A percentile compares a stretch with the other conserved stretches of the same genome.
These are phyloP conservation scores for Sequoia sempervirens DNA, from an alignment of 75 land plant genomes.

Conservation along the genomic window DNA sequence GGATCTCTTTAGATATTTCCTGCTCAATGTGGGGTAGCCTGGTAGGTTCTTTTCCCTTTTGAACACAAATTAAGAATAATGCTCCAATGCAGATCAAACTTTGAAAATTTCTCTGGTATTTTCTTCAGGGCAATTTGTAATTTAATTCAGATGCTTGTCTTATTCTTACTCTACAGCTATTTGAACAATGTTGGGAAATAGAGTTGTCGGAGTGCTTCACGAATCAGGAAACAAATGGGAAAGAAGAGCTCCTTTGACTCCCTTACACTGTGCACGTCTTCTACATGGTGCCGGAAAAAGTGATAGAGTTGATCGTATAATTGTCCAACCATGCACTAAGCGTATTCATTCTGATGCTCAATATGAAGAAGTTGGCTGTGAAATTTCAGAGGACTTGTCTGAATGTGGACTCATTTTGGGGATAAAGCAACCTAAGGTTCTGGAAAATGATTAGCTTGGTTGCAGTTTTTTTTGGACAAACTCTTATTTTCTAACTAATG, in stretches of 20 bases:
- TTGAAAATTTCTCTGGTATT: not conserved
- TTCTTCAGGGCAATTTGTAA: not conserved
- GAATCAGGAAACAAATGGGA: conserved; percentile 87
- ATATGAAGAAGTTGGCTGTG: conserved; percentile 96
- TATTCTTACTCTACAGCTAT: not conserved
- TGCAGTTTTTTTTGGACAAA: not conserved
- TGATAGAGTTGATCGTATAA: conserved; percentile 61
- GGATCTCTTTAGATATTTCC: not conserved
- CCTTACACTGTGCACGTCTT: conserved; percentile 87
- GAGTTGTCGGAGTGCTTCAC: conserved; percentile 77
- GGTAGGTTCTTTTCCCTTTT: not conserved
- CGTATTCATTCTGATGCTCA: conserved; percentile 73
- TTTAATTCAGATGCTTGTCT: conserved; percentile 2
- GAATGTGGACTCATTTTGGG: conserved; percentile 95
- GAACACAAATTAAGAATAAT: not conserved
- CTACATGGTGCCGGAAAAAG: conserved; percentile 36
- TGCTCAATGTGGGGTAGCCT: not conserved
- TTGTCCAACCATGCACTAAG: conserved; percentile 93
- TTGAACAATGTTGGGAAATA: conserved; percentile 71
- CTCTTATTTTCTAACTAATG: conserved; percentile 2
- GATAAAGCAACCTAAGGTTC: conserved; percentile 92
- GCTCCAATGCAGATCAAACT: not conserved
- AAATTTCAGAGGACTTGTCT: conserved; percentile 88
- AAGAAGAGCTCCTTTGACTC: conserved; percentile 87
- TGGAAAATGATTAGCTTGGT: not conserved